Percentiles rank a stretch among this genome's conserved stretches.
These are phyloP conservation scores for Isatis tinctoria DNA, from an alignment of 345 rosid genomes.

Conservation along the genomic window DNA sequence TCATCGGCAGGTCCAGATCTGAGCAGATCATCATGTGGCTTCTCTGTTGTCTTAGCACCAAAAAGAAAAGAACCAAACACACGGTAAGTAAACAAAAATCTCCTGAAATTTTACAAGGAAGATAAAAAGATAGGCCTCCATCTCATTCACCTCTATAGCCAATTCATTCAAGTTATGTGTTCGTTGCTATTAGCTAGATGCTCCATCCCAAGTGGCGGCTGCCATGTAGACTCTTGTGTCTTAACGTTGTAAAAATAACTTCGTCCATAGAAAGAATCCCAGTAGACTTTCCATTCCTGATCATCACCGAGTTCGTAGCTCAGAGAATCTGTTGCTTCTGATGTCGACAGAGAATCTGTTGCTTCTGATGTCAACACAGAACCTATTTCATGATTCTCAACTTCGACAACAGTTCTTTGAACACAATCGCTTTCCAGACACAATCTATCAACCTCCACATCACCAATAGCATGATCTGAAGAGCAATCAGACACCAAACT, in stretches of 20 bases:
- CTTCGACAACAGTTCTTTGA: conserved; percentile 2
- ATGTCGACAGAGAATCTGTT: conserved; percentile 18
- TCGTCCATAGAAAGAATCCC: conserved; percentile 71
- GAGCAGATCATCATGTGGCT: conserved; percentile 14
- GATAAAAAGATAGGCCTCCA: conserved; percentile 7
- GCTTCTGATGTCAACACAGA: no score
- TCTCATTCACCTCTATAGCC: conserved; percentile 33
- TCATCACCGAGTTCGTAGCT: conserved; percentile 10
- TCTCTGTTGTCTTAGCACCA: conserved; percentile 27
- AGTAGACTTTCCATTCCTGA: conserved; percentile 60
- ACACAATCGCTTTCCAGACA: conserved; percentile 22
- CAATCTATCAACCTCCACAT: conserved; percentile 23
- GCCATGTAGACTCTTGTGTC: conserved; percentile 69
- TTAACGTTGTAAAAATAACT: conserved; percentile 61
- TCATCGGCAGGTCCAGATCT: background rate
- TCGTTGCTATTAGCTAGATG: conserved; percentile 32
- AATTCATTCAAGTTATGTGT: conserved; percentile 30
- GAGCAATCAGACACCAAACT: conserved; percentile 23
- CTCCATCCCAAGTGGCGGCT: conserved; percentile 67
- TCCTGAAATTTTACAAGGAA: conserved; percentile 15
- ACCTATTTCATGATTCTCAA: conserved; percentile 15
- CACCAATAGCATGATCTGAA: conserved; percentile 12
- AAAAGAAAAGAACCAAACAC: background rate
- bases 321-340: conserved; percentile 26
- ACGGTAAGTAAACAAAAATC: background rate